phyloP scores from a whole-genome alignment of 352 stramenopile species.

The Globisporangium emineosum region DNA sequence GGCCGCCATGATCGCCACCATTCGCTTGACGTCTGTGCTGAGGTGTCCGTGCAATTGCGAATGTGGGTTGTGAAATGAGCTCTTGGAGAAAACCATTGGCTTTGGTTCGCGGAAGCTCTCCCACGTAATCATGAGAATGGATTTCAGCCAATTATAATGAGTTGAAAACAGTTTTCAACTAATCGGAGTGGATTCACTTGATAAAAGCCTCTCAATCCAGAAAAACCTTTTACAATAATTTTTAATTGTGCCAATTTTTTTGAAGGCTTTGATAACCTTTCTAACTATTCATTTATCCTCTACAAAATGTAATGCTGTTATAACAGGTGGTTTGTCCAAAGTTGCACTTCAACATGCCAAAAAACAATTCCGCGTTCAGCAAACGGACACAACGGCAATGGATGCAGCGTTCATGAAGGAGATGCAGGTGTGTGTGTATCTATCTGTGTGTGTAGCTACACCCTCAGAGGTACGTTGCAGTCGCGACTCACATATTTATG shows the following conservation, averaged over 20 bases:
- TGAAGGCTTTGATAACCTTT: too few relatives aligned
- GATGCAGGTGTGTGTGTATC: conserved; percentile 8
- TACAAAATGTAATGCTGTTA: neutral
- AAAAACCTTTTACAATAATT: too few relatives aligned
- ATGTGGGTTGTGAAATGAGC: neutral
- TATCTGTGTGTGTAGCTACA: neutral
- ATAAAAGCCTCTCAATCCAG: neutral
- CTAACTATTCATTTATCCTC: neutral
- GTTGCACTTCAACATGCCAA: neutral
- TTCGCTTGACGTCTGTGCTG: neutral
- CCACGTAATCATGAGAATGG: neutral
- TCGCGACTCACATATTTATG: neutral
- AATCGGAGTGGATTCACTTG: neutral
- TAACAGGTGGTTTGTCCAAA: neutral
- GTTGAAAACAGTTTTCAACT: neutral
- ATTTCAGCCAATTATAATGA: neutral
- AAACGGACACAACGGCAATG: neutral
- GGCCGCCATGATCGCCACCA: conserved; percentile 12
- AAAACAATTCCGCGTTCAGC: neutral
- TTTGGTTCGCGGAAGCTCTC: neutral
- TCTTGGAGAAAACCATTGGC: neutral
- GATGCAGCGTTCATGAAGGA: conserved; percentile 13
- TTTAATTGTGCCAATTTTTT: too few relatives aligned
- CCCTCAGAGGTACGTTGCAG: neutral
- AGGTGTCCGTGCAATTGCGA: neutral